phyloP scores from a whole-genome alignment of 305 asterid species.

The Fraxinus floribunda region DNA sequence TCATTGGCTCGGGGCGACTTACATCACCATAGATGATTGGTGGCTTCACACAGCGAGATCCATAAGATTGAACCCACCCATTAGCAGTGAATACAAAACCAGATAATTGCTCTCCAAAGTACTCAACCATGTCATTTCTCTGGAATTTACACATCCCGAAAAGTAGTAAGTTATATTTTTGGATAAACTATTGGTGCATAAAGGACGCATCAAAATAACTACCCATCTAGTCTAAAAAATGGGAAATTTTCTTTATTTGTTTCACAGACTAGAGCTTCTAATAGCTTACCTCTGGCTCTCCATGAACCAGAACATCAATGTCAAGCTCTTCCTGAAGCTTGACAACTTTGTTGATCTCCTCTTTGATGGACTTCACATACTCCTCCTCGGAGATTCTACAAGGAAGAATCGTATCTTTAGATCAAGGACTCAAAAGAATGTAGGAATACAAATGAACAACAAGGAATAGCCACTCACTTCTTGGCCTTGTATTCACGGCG shows the following conservation, averaged over 20 bases:
- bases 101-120: constrained; percentile 92
- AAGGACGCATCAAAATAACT: neutral
- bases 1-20: constrained; percentile 94
- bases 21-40: constrained; percentile 98
- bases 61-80: constrained; percentile 97
- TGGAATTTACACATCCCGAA: constrained; percentile 29
- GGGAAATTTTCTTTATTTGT: neutral
- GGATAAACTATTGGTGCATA: neutral
- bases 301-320: constrained; percentile 79
- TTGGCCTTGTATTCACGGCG: constrained; percentile 86
- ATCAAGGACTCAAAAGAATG: neutral
- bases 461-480: constrained; percentile 42
- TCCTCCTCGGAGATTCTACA: constrained; percentile 73
- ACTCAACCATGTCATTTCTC: constrained; percentile 98
- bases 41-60: constrained; percentile 98
- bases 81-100: constrained; percentile 95
- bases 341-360: constrained; percentile 72
- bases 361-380: constrained; percentile 54
- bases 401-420: constrained; percentile 20
- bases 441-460: neutral
- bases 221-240: neutral
- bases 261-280: neutral
- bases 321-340: constrained; percentile 82
- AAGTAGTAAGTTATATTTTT: neutral
- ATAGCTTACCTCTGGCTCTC: constrained; percentile 73